Percentiles rank a stretch among this genome's conserved stretches.
Evolutionary conservation across 2,329 filamentous ascomycete genomes (phyloP).

Genomic region (Calonectria ilicicola): DNA sequence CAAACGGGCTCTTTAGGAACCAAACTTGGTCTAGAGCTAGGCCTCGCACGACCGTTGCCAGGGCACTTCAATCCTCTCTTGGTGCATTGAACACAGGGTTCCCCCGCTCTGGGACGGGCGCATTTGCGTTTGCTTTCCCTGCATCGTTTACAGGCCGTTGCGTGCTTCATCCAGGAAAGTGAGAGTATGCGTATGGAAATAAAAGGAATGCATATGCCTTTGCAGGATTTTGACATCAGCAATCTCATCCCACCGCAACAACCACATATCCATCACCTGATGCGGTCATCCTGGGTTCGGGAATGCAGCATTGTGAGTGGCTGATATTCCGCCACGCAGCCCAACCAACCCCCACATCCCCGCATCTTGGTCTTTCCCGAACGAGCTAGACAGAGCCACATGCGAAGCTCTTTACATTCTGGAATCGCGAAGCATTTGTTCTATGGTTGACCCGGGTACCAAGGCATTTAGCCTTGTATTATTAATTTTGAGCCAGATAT

Average conservation of each 20-base stretch:
- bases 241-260: background rate
- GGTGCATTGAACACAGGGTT: background rate
- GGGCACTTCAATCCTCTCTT: background rate
- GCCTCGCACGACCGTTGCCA: background rate
- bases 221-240: background rate
- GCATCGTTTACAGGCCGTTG: background rate
- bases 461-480: too few relatives aligned
- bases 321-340: background rate
- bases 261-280: background rate
- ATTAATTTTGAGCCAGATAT: too few relatives aligned
- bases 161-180: background rate
- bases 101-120: background rate
- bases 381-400: background rate
- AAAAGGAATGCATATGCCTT: background rate
- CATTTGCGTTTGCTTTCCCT: background rate
- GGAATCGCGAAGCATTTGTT: too few relatives aligned
- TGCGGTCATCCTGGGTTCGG: background rate
- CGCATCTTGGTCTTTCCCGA: background rate
- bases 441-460: too few relatives aligned
- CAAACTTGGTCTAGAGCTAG: background rate
- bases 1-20: background rate
- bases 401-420: too few relatives aligned
- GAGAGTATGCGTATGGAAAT: too few relatives aligned
- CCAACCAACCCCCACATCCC: background rate
- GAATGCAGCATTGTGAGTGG: background rate